phyloP scores from a whole-genome alignment of 192 early-diverging fungal species.

The Backusella westeae region DNA sequence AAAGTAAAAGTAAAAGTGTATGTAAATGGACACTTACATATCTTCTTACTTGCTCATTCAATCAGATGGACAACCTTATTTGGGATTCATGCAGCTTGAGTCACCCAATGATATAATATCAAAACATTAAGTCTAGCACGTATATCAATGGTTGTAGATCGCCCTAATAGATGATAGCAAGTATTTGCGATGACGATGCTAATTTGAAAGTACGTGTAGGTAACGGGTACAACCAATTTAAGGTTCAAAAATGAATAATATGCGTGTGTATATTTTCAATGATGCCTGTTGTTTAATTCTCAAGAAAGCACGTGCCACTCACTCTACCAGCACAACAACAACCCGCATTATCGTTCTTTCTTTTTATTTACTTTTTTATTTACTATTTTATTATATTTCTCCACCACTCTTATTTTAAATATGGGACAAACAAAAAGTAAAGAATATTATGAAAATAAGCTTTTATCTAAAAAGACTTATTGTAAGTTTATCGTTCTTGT shows the following conservation, averaged over 20 bases:
- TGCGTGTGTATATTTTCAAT: not conserved
- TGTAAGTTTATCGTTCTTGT: conserved; percentile 29
- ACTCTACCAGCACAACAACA: not conserved
- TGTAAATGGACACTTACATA: too few species aligned
- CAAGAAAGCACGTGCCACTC: not conserved
- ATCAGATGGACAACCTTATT: too few species aligned
- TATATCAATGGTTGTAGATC: too few species aligned
- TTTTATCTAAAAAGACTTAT: conserved; percentile 46
- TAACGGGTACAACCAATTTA: not conserved
- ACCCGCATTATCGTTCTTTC: not conserved
- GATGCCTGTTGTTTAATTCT: not conserved
- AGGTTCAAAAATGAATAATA: not conserved
- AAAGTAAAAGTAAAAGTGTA: too few species aligned
- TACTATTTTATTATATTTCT: not conserved
- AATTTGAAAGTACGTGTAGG: not conserved
- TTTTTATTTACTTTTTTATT: not conserved
- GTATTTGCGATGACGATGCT: too few species aligned
- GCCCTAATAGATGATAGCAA: too few species aligned
- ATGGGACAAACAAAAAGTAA: conserved; percentile 53
- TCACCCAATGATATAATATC: too few species aligned
- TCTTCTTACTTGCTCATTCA: too few species aligned
- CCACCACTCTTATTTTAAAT: not conserved
- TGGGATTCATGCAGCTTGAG: too few species aligned
- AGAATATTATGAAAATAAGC: conserved; percentile 42
- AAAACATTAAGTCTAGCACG: too few species aligned